Evolutionary conservation across 345 rosid species (phyloP).

Genomic region (Populus pruinosa): DNA sequence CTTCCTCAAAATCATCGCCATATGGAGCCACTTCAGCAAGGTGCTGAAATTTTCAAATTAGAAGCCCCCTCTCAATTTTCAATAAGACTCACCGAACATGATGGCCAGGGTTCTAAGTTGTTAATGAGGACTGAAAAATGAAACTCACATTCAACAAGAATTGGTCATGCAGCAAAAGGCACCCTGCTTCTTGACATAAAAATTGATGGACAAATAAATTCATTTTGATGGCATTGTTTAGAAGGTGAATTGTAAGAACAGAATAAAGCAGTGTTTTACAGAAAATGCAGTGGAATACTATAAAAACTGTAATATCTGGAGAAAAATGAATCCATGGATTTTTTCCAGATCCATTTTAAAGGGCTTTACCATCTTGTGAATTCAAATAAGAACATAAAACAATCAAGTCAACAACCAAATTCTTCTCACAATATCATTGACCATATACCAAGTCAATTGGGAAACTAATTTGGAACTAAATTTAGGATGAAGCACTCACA

Average conservation of each 20-base stretch:
- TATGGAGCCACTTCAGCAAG: neutral
- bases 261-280: too few species aligned
- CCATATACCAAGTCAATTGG: neutral
- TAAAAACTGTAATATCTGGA: neutral
- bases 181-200: neutral
- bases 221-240: too few species aligned
- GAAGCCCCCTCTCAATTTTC: neutral
- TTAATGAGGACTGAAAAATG: neutral
- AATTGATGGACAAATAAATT: neutral
- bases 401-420: neutral
- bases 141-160: neutral
- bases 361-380: neutral
- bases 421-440: neutral
- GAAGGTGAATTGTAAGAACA: too few species aligned
- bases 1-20: neutral
- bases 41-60: neutral
- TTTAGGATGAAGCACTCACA: conserved; percentile 42
- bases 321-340: neutral
- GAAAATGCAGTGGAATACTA: neutral
- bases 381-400: neutral
- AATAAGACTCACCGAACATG: neutral
- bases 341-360: neutral
- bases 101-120: neutral
- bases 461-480: neutral
- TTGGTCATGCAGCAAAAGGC: neutral